Conservation (phyloP, 106 monocot species). For the Amphibolis antarctica region DNA sequence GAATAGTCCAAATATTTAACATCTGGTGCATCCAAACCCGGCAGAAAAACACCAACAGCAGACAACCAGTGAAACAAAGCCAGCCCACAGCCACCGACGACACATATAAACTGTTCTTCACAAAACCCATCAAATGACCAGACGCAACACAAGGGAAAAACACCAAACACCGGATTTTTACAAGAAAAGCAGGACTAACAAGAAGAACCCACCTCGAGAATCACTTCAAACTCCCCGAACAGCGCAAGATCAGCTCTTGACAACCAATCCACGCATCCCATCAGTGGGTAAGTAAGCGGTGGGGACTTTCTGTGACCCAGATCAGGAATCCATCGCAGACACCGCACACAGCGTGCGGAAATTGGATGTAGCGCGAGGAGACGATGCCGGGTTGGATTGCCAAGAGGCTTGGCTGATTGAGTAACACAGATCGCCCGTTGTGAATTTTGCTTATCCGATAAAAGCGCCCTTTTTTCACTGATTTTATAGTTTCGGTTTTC, state of each 20-base stretch:
- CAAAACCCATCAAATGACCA: too few relatives aligned
- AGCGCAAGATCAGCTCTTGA: not conserved
- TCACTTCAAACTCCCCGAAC: not conserved
- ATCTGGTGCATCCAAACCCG: too few relatives aligned
- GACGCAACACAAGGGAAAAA: too few relatives aligned
- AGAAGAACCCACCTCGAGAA: not conserved
- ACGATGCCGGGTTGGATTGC: not conserved
- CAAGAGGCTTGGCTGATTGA: not conserved
- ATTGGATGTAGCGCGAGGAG: not conserved
- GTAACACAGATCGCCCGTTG: not conserved
- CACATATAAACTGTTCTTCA: too few relatives aligned
- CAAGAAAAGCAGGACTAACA: not conserved
- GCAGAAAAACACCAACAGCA: too few relatives aligned
- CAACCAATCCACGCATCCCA: not conserved
- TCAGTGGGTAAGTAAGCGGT: not conserved
- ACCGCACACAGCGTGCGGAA: not conserved
- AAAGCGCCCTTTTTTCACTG: too few relatives aligned
- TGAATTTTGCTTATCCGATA: too few relatives aligned
- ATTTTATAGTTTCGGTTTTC: not conserved
- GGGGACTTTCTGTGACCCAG: not conserved
- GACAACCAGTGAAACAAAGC: too few relatives aligned
- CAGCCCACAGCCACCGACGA: too few relatives aligned
- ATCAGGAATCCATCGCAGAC: not conserved
- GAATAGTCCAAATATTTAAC: too few relatives aligned
- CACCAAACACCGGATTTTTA: too few relatives aligned